Evolutionary conservation across 2,329 filamentous ascomycete species (phyloP), one percentile per base, ranked within the genome.

Genomic region (Ustulina deusta): DNA sequence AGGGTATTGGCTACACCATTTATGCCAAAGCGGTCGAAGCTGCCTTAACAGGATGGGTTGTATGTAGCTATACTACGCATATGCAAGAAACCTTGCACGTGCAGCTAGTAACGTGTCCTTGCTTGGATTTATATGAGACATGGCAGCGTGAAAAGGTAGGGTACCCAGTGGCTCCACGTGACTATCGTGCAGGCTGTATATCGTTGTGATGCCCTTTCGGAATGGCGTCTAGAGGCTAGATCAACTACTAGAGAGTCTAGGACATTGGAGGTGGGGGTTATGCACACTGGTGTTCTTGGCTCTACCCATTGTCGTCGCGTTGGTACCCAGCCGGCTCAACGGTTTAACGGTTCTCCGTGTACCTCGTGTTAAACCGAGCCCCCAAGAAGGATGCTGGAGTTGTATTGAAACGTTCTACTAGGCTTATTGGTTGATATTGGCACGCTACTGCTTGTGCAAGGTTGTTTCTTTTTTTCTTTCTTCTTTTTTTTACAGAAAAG

Each of bases 71-170:
- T 63, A 48, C n/a, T 27, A 64, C 46, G 64, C 42, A 56, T 17
- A 63, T 63, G 59, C 58, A 54, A 63, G 36, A 58, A 66, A 62
- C 64, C 64, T 54, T 66, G 64, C 59, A 58, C 64, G 9, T 57
- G 54, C 58, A 66, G 64, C 58, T 44, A 52, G 36, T 62, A 62
- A 44, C 34, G 42, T 58, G 22, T 32, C 52, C 58, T 63, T 36
- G 59, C 42, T 66, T 58, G 40, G 32, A 40, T 38, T 48, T 36
- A 61, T 55, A 61, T 51, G 52, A 63, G 54, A 51, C 51, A 54
- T n/a, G 44, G 44, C 38, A 58, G 34, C 36, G 36, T 58, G 63
- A 34, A 61, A 48, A 36, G 27, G 44, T 51, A 66, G 63, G 51
- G 63, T 61, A 36, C 20, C 32, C 15, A 66, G 58, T 61, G 56